Percentiles rank a stretch among this genome's conserved stretches.
Evolutionary conservation across 2,329 filamentous ascomycete genomes (phyloP).

Genomic region (Kalmusia sp.): DNA sequence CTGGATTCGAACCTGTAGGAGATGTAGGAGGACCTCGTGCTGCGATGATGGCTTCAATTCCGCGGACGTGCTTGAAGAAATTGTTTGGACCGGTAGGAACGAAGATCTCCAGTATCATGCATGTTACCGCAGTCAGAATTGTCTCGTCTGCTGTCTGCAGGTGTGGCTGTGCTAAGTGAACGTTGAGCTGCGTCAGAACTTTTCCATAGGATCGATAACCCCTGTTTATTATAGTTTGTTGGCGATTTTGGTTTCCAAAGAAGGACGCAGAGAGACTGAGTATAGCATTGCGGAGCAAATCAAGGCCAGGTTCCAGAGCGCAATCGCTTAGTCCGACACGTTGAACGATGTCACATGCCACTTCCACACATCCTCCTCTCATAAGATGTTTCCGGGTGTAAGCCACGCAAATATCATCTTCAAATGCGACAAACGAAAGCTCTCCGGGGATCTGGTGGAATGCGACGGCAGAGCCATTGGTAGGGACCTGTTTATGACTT

Average conservation of each 20-base stretch:
- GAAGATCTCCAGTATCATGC: slow-evolving; percentile 37
- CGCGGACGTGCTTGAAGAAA: slow-evolving; percentile 35
- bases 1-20: slow-evolving; percentile 13
- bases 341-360: slow-evolving; percentile 33
- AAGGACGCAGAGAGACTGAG: slow-evolving; percentile 32
- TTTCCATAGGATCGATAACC: slow-evolving; percentile 33
- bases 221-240: slow-evolving; percentile 21
- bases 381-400: slow-evolving; percentile 36
- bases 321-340: not conserved
- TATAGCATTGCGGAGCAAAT: slow-evolving; percentile 29
- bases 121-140: slow-evolving; percentile 31
- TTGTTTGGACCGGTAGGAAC: slow-evolving; percentile 33
- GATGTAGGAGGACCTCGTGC: slow-evolving; percentile 29
- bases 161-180: slow-evolving; percentile 20
- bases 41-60: slow-evolving; percentile 35
- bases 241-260: slow-evolving; percentile 34
- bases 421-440: slow-evolving; percentile 29
- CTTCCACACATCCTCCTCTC: slow-evolving; percentile 31
- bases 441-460: slow-evolving; percentile 7
- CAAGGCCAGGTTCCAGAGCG: slow-evolving; percentile 18
- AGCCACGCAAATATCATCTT: slow-evolving; percentile 33
- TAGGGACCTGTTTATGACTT: not conserved
- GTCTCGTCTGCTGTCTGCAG: slow-evolving; percentile 32
- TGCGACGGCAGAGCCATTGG: not conserved
- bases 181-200: slow-evolving; percentile 32